A percentile compares a stretch with the other conserved stretches of the same genome.
Conservation (phyloP, 805 yeast species). For the Myxozyma monticola region DNA sequence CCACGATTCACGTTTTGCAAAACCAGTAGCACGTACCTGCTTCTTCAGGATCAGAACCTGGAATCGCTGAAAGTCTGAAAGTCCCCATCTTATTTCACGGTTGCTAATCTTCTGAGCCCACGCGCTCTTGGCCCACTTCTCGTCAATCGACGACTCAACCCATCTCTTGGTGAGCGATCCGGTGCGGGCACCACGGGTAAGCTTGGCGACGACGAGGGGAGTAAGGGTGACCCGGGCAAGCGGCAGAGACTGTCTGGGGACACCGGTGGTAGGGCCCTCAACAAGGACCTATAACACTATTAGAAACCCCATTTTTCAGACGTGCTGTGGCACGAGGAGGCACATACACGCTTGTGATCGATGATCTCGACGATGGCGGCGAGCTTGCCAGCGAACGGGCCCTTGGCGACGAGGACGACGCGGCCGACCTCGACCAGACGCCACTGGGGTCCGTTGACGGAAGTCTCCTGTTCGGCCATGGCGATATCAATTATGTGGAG, state of each 20-base stretch:
- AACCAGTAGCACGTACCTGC: conserved; percentile 50
- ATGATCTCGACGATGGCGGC: conserved; percentile 98
- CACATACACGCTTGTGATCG: conserved; percentile 94
- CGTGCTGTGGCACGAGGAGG: too few species aligned
- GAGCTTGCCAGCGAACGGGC: conserved; percentile 71
- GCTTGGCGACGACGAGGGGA: conserved; percentile 76
- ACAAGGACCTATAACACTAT: conserved; percentile 64
- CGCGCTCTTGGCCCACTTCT: conserved; percentile 88
- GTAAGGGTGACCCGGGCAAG: conserved; percentile 90
- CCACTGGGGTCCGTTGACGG: conserved; percentile 95
- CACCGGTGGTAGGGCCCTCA: conserved; percentile 90
- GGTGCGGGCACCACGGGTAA: conserved; percentile 95
- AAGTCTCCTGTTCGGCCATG: conserved; percentile 72
- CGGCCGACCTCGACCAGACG: conserved; percentile 99
- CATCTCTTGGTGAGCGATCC: conserved; percentile 86
- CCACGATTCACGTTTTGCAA: not conserved
- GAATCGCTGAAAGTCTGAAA: conserved; percentile 99
- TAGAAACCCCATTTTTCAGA: too few species aligned
- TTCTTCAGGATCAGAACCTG: conserved; percentile 96
- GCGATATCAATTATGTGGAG: conserved; percentile 24
- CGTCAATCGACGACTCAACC: conserved; percentile 82
- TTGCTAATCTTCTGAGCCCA: conserved; percentile 99
- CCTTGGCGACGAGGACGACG: conserved; percentile 88
- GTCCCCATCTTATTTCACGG: conserved; percentile 88
- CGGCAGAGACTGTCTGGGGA: conserved; percentile 88